phyloP scores from a whole-genome alignment of 176 grass and related monocot genomes.

The Carex myosuroides region DNA sequence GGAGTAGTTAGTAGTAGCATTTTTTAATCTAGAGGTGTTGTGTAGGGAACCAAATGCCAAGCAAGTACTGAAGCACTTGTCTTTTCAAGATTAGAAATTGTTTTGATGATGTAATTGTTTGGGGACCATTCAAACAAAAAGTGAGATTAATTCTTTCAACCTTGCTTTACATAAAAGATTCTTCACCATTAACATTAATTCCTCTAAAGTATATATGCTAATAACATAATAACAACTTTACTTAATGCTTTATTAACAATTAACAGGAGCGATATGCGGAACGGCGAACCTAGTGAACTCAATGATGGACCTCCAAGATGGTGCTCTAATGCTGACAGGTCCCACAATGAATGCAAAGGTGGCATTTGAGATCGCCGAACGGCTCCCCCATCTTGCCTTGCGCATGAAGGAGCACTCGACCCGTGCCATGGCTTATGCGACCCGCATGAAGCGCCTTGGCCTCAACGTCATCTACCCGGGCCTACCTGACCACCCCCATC shows the following conservation, averaged over 20 bases:
- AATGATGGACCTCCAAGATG: constrained; percentile 91
- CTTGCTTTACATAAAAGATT: background rate
- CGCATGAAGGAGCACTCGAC: constrained; percentile 92
- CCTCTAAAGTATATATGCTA: background rate
- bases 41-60: background rate
- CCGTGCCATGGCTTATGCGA: constrained; percentile 58
- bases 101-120: background rate
- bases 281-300: constrained; percentile 74
- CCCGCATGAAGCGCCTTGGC: constrained; percentile 48
- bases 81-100: background rate
- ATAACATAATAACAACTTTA: background rate
- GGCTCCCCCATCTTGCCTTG: constrained; percentile 78
- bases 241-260: background rate
- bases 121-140: background rate
- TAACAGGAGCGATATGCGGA: constrained; percentile 75
- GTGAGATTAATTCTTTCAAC: background rate
- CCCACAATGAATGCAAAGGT: constrained; percentile 99
- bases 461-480: constrained; percentile 80
- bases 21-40: background rate
- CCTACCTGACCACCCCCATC: constrained; percentile 74
- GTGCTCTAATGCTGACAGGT: constrained; percentile 79
- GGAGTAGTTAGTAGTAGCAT: background rate
- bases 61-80: background rate
- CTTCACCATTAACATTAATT: background rate
- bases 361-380: constrained; percentile 77